Percentiles rank a stretch among this genome's conserved stretches.
These are phyloP conservation scores for Postia placenta DNA, from an alignment of 768 basidiomycete genomes.

Conservation along the genomic window DNA sequence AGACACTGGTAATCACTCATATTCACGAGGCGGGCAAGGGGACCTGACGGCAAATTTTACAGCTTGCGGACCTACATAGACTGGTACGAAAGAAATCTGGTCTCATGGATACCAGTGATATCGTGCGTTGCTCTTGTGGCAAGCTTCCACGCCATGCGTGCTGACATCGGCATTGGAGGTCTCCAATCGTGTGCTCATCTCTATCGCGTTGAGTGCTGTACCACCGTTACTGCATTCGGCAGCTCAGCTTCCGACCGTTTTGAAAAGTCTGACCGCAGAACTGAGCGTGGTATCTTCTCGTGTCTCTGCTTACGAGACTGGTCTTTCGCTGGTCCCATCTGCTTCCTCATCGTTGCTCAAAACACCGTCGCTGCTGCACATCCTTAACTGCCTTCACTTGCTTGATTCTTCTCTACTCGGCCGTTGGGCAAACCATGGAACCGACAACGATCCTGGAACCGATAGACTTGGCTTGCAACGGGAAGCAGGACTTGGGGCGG, in stretches of 20 bases:
- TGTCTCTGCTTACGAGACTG: slow-evolving; percentile 32
- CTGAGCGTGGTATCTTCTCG: slow-evolving; percentile 34
- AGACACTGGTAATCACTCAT: slow-evolving; percentile 33
- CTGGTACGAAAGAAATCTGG: slow-evolving; percentile 30
- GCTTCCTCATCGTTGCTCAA: slow-evolving; percentile 12
- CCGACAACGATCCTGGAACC: slow-evolving; percentile 3
- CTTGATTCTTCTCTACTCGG: slow-evolving; percentile 60
- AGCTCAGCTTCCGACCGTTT: slow-evolving; percentile 23
- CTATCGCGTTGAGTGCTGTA: slow-evolving; percentile 42
- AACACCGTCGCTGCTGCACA: slow-evolving; percentile 35
- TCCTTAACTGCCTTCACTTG: slow-evolving; percentile 51
- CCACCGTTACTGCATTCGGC: slow-evolving; percentile 37
- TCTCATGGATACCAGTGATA: slow-evolving; percentile 21
- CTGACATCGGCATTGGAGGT: slow-evolving; percentile 30
- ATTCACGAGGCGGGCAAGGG: no score
- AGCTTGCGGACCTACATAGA: slow-evolving; percentile 32
- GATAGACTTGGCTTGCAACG: slow-evolving; percentile 28
- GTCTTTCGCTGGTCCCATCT: slow-evolving; percentile 33
- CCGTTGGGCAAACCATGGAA: slow-evolving; percentile 38
- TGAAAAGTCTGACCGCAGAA: slow-evolving; percentile 30
- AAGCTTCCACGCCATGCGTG: background rate
- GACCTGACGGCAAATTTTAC: background rate
- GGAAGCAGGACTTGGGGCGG: slow-evolving; percentile 40
- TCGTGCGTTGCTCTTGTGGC: slow-evolving; percentile 23
- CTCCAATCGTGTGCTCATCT: slow-evolving; percentile 48